Evolutionary conservation across 148 eudicot species (phyloP).

Genomic region (Agrostemma githago): DNA sequence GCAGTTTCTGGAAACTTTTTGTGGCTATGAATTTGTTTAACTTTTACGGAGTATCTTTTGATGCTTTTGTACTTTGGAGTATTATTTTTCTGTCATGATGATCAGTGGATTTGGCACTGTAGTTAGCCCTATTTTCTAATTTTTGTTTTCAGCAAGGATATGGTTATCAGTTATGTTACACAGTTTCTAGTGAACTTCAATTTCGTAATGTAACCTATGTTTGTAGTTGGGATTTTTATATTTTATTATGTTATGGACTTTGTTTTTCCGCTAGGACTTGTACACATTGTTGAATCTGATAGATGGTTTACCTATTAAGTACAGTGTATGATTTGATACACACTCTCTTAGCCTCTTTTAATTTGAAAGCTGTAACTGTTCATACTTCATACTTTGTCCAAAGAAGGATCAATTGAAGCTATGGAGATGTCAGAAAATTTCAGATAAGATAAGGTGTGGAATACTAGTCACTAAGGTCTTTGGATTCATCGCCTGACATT

Average conservation of each 20-base stretch:
- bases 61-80: not conserved
- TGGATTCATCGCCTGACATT: constrained; percentile 1
- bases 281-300: not conserved
- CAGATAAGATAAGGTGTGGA: not conserved
- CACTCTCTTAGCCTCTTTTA: not conserved
- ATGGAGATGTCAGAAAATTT: not conserved
- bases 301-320: not conserved
- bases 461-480: not conserved
- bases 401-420: not conserved
- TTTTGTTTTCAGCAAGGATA: not conserved
- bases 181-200: not conserved
- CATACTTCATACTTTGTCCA: not conserved
- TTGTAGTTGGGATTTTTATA: no score
- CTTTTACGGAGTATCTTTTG: not conserved
- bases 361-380: not conserved
- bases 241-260: not conserved
- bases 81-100: not conserved
- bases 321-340: not conserved
- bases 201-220: not conserved
- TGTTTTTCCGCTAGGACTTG: not conserved
- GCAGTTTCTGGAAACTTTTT: not conserved
- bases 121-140: not conserved
- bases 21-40: not conserved
- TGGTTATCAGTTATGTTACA: no score
- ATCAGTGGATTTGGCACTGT: not conserved